These are phyloP conservation scores for Nicotiana rustica DNA, from an alignment of 305 asterid species.

Conservation along the genomic window DNA sequence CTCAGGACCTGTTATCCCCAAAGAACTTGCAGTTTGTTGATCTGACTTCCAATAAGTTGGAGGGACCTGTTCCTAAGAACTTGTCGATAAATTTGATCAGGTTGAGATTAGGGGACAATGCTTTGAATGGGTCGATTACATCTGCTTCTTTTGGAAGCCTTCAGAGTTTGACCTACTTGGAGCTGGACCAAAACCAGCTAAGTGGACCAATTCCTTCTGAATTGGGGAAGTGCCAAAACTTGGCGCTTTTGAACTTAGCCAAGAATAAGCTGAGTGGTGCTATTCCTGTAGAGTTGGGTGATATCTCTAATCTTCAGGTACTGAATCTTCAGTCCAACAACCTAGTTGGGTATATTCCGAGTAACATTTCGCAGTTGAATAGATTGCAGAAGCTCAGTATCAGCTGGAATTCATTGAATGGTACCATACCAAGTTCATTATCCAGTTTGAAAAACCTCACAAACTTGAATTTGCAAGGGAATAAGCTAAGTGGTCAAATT, in stretches of 20 bases:
- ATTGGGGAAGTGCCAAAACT: conserved; percentile 51
- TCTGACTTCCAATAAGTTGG: conserved; percentile 55
- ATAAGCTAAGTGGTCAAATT: conserved; percentile 60
- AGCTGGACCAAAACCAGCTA: conserved; percentile 32
- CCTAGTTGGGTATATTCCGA: conserved; percentile 64
- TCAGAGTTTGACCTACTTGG: conserved; percentile 32
- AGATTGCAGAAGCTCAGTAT: conserved; percentile 62
- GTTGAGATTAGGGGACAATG: conserved; percentile 71
- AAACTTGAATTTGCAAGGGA: conserved; percentile 59
- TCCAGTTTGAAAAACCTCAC: conserved; percentile 53
- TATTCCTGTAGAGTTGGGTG: conserved; percentile 55
- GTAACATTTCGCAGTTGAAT: conserved; percentile 45
- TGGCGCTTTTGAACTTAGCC: conserved; percentile 69
- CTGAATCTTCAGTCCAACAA: conserved; percentile 61
- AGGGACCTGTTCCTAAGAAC: conserved; percentile 59
- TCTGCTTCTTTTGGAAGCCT: conserved; percentile 48
- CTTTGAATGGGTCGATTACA: conserved; percentile 56
- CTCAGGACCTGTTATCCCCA: conserved; percentile 54
- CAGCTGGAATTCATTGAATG: conserved; percentile 59
- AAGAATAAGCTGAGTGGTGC: conserved; percentile 56
- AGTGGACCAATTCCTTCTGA: conserved; percentile 42
- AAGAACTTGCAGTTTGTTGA: conserved; percentile 59
- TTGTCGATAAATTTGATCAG: conserved; percentile 55
- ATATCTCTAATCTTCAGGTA: conserved; percentile 59
- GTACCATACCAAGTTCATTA: conserved; percentile 60